Base-by-base conservation (phyloP, 345 rosid species). In the Hibiscus tridactylites region DNA sequence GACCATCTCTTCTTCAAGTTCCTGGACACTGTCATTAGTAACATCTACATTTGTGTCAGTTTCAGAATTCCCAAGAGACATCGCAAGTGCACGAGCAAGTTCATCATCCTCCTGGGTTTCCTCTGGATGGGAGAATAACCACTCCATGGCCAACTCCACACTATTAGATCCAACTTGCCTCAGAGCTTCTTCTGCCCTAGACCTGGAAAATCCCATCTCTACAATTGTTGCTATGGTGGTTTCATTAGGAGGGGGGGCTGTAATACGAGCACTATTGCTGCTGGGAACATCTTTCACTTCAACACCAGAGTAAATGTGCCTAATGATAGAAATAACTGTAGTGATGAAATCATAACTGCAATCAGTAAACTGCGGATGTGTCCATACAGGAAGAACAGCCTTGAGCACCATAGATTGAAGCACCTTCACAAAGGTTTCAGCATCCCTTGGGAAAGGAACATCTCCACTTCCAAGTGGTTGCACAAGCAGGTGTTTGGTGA, bases 121-220 rank as follows among this genome's bases (percentile, higher is more conserved):
- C 83, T 91, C 98, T 5, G 90, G 90, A 83, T 91, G 97, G 73
- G 98, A 84, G 80, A 86, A 91, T 76, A 94, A 82, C 98, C 98
- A 94, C 79, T 94, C 98, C 95, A 88, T 94, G 61, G 98, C 98
- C 84, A 91, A 76, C 81, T 94, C 98, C 77, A 94, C 98, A 81
- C 96, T 91, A 69, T 88, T 88, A 50, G 95, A 87, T 71, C 92
- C 95, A 73, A 94, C 95, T 73, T 88, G 98, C 83, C 98, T 86
- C 74, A 94, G 77, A 59, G 98, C 97, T 84, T 94, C 97, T 79
- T 94, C 98, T 6, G 97, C 98, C 83, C 98, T 87, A 53, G 91
- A 62, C 81, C 98, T 88, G 70, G 97, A 74, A 81, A 94, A 94
- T 35, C 98, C 98, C 98, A 94, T 94, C 86, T 94, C 98, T 79